Conservation (phyloP, 2,329 filamentous ascomycete species). For the Calonectria multiphialidica region DNA sequence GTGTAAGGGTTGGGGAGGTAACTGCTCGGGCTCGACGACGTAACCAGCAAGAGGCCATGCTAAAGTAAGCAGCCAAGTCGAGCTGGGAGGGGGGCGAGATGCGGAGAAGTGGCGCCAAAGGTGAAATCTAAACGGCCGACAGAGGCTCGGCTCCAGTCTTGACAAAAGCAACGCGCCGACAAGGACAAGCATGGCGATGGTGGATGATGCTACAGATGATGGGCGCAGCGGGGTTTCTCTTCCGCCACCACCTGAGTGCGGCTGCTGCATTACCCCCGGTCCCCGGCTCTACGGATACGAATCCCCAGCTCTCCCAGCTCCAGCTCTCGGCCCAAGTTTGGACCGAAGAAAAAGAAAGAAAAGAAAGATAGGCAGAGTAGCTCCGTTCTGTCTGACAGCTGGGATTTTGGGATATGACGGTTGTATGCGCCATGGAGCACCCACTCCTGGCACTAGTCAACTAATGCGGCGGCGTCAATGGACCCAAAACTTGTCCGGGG, state of each 20-base stretch:
- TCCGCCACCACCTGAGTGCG: neutral
- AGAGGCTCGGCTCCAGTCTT: too few relatives aligned
- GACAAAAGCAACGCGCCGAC: neutral
- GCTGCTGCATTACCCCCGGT: neutral
- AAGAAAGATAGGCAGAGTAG: neutral
- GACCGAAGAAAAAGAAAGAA: neutral
- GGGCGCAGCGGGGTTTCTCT: neutral
- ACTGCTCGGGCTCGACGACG: conserved; percentile 4
- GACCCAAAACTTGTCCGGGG: neutral
- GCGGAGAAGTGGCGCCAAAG: conserved; percentile 3
- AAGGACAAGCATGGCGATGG: neutral
- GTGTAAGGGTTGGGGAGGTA: neutral
- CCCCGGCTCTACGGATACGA: too few relatives aligned
- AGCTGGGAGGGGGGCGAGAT: neutral
- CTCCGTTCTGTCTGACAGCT: neutral
- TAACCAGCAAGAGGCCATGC: conserved; percentile 1
- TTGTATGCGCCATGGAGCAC: neutral
- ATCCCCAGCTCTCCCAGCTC: neutral
- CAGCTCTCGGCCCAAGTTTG: neutral
- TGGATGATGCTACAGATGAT: neutral
- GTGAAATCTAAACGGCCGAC: neutral
- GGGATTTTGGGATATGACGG: neutral
- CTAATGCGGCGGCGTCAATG: neutral
- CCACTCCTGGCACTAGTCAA: neutral
- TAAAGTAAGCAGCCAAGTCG: neutral